Evolutionary conservation across 164 flowering plant genomes (phyloP).

Genomic region (Umbellularia californica): DNA sequence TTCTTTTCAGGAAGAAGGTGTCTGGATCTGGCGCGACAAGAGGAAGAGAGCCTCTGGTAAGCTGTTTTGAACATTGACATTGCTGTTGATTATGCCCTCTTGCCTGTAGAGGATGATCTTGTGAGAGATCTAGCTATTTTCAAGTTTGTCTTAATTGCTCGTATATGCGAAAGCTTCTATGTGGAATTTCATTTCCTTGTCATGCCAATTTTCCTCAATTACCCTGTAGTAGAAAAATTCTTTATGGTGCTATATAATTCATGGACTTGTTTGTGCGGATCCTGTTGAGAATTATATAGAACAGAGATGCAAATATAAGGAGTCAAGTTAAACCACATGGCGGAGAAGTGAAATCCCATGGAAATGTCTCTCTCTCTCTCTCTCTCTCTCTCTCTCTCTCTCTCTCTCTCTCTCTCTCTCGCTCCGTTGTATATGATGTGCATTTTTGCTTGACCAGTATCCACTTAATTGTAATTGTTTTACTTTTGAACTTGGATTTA

Average conservation of each 20-base stretch:
- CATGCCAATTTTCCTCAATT: too few species aligned
- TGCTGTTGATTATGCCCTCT: background rate
- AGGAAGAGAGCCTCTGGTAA: slow-evolving; percentile 41
- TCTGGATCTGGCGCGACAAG: slow-evolving; percentile 50
- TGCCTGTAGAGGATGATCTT: background rate
- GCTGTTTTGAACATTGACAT: background rate
- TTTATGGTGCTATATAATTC: too few species aligned
- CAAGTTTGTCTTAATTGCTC: background rate
- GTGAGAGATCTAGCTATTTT: background rate
- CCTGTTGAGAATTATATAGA: too few species aligned
- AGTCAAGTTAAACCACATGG: too few species aligned
- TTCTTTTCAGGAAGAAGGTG: slow-evolving; percentile 78
- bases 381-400: background rate
- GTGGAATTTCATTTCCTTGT: too few species aligned
- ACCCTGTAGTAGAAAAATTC: too few species aligned
- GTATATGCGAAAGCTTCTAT: too few species aligned
- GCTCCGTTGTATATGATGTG: background rate
- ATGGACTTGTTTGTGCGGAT: too few species aligned
- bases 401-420: background rate
- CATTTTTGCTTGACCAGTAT: background rate
- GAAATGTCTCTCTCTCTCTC: background rate
- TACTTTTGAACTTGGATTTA: background rate
- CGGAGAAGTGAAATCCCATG: background rate
- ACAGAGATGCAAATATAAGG: too few species aligned
- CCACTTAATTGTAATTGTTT: background rate